Evolutionary conservation across 139 green algal species (phyloP).

Genomic region (Chlorella vulgaris): DNA sequence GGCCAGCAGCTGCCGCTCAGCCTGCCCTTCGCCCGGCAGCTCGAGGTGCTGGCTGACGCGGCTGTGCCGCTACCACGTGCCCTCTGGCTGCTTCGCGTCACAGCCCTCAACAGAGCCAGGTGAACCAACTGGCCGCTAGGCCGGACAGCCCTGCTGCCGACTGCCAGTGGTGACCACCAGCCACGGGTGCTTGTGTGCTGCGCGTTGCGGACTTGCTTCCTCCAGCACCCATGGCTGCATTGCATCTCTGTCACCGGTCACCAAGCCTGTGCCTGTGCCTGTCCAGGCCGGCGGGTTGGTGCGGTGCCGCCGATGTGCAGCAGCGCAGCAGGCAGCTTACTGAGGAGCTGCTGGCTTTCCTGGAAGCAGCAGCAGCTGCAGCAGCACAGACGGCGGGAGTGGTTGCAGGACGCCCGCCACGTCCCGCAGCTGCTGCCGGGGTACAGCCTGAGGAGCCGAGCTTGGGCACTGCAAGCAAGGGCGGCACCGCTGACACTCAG

Average conservation of each 20-base stretch:
- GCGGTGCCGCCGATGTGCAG: constrained; percentile 13
- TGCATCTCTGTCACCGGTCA: neutral
- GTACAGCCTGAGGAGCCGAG: no score
- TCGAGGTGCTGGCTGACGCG: constrained; percentile 38
- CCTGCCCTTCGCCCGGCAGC: neutral
- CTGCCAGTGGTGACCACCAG: no score
- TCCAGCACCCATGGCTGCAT: no score
- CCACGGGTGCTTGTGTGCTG: no score
- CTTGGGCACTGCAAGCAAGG: neutral
- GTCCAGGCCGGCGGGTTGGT: constrained; percentile 19
- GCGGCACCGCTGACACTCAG: neutral
- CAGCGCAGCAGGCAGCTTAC: constrained; percentile 27
- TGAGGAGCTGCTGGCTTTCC: constrained; percentile 12
- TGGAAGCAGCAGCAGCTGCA: constrained; percentile 2
- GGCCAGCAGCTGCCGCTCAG: constrained; percentile 9
- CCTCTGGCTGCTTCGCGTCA: constrained; percentile 41
- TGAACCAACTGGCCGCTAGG: no score
- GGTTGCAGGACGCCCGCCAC: neutral
- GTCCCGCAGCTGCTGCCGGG: no score
- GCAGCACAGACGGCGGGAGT: neutral
- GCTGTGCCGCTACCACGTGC: constrained; percentile 36
- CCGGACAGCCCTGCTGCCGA: no score
- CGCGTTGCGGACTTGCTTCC: no score
- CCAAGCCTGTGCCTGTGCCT: neutral
- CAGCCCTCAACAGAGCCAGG: constrained; percentile 33